Evolutionary conservation across 2,329 filamentous ascomycete species (phyloP), one percentile per base, ranked within the genome.

Genomic region (Botryotinia globosa): DNA sequence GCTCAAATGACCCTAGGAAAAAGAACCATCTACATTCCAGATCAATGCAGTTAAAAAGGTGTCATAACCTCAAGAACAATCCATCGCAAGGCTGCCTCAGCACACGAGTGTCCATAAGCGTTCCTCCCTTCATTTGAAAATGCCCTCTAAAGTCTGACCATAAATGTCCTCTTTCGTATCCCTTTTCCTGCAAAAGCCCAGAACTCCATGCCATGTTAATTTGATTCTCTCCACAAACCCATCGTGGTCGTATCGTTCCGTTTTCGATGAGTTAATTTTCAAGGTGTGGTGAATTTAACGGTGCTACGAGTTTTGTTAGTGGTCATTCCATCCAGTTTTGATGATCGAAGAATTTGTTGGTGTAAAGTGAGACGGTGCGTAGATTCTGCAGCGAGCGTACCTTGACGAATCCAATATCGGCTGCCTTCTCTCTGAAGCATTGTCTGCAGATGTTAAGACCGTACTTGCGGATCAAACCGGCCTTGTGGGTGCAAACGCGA

Each of bases 401-500:
- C 90, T 92, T 91, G 86, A 88, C 86, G 85, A 92, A 92, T 81
- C 90, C 90, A 84, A 92, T 91, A 82, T 92, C 90, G 84, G 88
- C 84, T 79, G 88, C 84, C 87, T 91, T 91, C 87, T 92, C 90
- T 82, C 90, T 88, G 88, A 91, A 92, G 88, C 90, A 92, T 84
- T 92, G 90, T 88, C 90, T 89, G 89, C 90, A 92, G 83, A 92
- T 89, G 86, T 97, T 94, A 81, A 98, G 90, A 84, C 96, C 95
- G 88, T 99, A 99, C 89, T 99, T 99, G 89, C 96, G 94, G 91
- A 99, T 97, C 81, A 99, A 91, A 97, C 96, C 96, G 83, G 96
- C 95, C 84, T 90, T 91, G 92, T 99, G 95, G 84, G 94, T 94
- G 93, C 91, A 93, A 83, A 92, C 90, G 83, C 91, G 91, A 88